Evolutionary conservation across 805 yeast genomes (phyloP).

Genomic region (Candida multigemmis): DNA sequence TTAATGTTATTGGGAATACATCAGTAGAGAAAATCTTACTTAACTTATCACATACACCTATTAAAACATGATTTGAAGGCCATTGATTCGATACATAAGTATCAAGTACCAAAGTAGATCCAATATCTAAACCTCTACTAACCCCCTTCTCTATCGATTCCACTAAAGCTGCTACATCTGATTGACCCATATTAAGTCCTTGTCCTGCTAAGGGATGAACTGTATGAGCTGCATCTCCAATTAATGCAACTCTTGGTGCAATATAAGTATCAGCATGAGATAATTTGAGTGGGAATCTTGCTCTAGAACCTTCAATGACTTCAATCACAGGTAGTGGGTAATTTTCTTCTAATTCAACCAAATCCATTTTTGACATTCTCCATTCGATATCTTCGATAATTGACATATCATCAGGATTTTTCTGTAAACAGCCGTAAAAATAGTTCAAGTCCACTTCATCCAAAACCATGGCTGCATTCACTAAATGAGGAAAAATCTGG

Average conservation of each 20-base stretch:
- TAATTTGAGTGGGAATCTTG: slow-evolving; percentile 79
- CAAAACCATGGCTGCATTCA: slow-evolving; percentile 83
- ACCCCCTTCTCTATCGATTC: slow-evolving; percentile 62
- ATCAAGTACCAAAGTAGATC: slow-evolving; percentile 71
- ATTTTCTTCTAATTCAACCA: slow-evolving; percentile 42
- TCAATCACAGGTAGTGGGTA: slow-evolving; percentile 61
- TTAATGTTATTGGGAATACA: slow-evolving; percentile 61
- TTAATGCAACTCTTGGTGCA: slow-evolving; percentile 77
- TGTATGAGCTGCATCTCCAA: slow-evolving; percentile 97
- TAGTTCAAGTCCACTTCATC: slow-evolving; percentile 69
- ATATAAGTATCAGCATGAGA: slow-evolving; percentile 89
- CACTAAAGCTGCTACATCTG: slow-evolving; percentile 71
- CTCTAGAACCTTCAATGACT: slow-evolving; percentile 59
- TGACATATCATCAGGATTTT: slow-evolving; percentile 34
- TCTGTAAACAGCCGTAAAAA: slow-evolving; percentile 37
- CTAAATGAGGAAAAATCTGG: slow-evolving; percentile 54
- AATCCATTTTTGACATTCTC: slow-evolving; percentile 43
- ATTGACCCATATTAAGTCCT: slow-evolving; percentile 96
- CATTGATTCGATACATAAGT: slow-evolving; percentile 81
- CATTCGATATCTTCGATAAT: slow-evolving; percentile 64
- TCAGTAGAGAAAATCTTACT: slow-evolving; percentile 80
- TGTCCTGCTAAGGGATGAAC: slow-evolving; percentile 98
- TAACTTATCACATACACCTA: slow-evolving; percentile 87
- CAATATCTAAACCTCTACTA: slow-evolving; percentile 80
- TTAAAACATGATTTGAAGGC: slow-evolving; percentile 66